Base-by-base conservation (phyloP, 1,284 basidiomycete species). In the Trichosporon sp. region DNA sequence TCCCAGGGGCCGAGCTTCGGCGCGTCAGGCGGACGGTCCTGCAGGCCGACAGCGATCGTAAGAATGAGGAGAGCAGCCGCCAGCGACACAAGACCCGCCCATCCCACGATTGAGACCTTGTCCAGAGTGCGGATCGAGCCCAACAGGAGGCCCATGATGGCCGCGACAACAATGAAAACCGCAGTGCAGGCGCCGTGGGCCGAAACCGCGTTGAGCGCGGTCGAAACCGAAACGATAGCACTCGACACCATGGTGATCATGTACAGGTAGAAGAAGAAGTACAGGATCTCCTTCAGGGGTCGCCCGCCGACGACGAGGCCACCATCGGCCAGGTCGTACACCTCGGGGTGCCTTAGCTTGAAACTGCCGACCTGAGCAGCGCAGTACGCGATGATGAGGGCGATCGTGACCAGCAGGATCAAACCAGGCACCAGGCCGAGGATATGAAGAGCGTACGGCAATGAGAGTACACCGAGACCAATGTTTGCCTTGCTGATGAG, bases 391-490 rank as follows among this genome's bases (percentile, higher is more conserved):
- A 75, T 79, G 65, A 81, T 74, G 29, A 68, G 62, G n/a, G 75
- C 81, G 23, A 82, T 73, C 23, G 73, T 69, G 21, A 81, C 11
- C 44, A 87, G 86, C 62, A 88, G 74, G 31, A 88, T 80, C 9
- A 87, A 77, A 8, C 86, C 87, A 1, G 87, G 87, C 68, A 88
- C 86, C 69, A 73, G 35, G 34, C 68, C 68, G 12, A 77, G 67
- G 0, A 73, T 71, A 29, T 76, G 68, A 13, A 79, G 69, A 2
- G 77, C 75, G 0, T 73, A 63, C 2, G 79, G 79, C 47, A 78
- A 70, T 1, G 72, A 70, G 18, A 77, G 65, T 0, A 79, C 75
- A 65, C 77, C 77, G 31, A 79, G 68, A 15, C 75, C 78, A 58
- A 80, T 75, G 62, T 76, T 75, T 2, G 70, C 68, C 69, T 75